A percentile compares a stretch with the other conserved stretches of the same genome.
Evolutionary conservation across 2,329 filamentous ascomycete species (phyloP).

Genomic region (Cryphonectria radicalis): DNA sequence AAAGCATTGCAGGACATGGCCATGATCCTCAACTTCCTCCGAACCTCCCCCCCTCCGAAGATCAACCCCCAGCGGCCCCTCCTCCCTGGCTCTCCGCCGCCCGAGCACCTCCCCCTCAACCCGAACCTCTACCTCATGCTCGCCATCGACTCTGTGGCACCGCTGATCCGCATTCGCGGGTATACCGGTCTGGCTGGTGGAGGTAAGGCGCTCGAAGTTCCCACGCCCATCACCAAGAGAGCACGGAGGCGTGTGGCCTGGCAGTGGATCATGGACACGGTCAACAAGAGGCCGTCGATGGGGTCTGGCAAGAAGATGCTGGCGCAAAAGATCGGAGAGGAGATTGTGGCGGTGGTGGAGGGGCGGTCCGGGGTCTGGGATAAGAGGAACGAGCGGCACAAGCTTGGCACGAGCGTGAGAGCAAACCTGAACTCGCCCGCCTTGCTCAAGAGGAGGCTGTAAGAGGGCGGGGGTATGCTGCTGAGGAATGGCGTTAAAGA

Average conservation of each 20-base stretch:
- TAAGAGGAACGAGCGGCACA: constrained; percentile 76
- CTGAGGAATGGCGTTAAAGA: neutral
- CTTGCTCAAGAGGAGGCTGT: constrained; percentile 40
- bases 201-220: constrained; percentile 81
- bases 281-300: constrained; percentile 74
- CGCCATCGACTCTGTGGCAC: constrained; percentile 90
- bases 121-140: constrained; percentile 87
- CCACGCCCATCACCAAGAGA: constrained; percentile 73
- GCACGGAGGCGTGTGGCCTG: constrained; percentile 81
- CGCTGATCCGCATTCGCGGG: constrained; percentile 78
- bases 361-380: constrained; percentile 86
- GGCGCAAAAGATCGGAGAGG: constrained; percentile 78
- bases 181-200: constrained; percentile 83
- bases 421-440: constrained; percentile 64
- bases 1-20: constrained; percentile 71
- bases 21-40: constrained; percentile 79
- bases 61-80: constrained; percentile 73
- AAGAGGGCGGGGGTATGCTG: neutral
- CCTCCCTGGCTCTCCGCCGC: constrained; percentile 75
- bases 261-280: constrained; percentile 86
- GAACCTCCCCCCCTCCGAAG: constrained; percentile 79
- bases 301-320: constrained; percentile 75
- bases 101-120: constrained; percentile 81
- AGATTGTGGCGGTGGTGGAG: constrained; percentile 86
- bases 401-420: constrained; percentile 76